A percentile compares a stretch with the other conserved stretches of the same genome.
Evolutionary conservation across 148 eudicot genomes (phyloP).

Genomic region (Fallopia convolvulus): DNA sequence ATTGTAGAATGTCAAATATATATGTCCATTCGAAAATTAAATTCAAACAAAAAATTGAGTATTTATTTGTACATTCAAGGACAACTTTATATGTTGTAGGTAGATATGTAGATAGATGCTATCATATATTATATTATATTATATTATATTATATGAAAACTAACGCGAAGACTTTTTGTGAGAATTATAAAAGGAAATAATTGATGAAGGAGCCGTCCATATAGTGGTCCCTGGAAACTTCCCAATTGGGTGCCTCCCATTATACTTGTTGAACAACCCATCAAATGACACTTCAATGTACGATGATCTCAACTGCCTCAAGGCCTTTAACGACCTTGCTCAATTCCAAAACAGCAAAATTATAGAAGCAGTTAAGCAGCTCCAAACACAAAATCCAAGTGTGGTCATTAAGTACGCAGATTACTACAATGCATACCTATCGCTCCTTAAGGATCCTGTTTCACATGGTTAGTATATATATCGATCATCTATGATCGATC

Average conservation of each 20-base stretch:
- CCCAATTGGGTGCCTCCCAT: conserved; percentile 20
- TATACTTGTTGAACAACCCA: not conserved
- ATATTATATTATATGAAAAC: too few relatives aligned
- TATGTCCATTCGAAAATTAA: too few relatives aligned
- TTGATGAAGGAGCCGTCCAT: conserved; percentile 12
- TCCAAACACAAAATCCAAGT: conserved; percentile 14
- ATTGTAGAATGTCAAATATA: too few relatives aligned
- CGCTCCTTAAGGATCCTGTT: conserved; percentile 11
- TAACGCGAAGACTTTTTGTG: not conserved
- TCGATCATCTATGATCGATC: too few relatives aligned
- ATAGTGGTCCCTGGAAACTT: conserved; percentile 25
- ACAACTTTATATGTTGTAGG: too few relatives aligned
- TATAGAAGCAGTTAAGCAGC: conserved; percentile 10
- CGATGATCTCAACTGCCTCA: conserved; percentile 16
- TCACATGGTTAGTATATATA: conserved; percentile 8
- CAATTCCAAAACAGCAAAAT: conserved; percentile 15
- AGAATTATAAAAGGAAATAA: conserved; percentile 20
- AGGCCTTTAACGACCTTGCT: conserved; percentile 12
- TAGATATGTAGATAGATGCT: too few relatives aligned
- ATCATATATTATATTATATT: too few relatives aligned
- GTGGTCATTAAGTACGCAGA: conserved; percentile 22
- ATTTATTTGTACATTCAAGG: too few relatives aligned
- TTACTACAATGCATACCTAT: conserved; percentile 11
- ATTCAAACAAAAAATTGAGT: too few relatives aligned
- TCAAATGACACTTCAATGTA: not conserved